Conservation (phyloP, 1,284 basidiomycete species). For the Ustilago shanxiensis region DNA sequence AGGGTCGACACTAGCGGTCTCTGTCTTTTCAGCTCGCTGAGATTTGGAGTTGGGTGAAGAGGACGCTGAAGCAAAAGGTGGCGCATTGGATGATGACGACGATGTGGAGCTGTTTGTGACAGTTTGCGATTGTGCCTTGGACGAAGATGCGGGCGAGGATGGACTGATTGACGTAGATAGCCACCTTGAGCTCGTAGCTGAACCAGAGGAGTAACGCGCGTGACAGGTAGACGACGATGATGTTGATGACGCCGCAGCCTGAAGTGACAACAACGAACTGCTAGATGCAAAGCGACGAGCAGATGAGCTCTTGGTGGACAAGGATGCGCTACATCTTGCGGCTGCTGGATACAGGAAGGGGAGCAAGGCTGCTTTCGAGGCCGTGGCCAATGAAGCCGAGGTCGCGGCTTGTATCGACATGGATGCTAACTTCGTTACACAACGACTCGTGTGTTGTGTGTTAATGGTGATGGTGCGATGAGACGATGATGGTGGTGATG, state of each 20-base stretch:
- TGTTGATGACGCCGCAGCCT: slow-evolving; percentile 22
- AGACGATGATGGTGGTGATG: not conserved
- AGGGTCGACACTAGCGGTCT: slow-evolving; percentile 38
- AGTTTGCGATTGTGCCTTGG: slow-evolving; percentile 15
- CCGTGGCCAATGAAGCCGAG: slow-evolving; percentile 8
- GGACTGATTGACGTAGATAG: slow-evolving; percentile 13
- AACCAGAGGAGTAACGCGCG: not conserved
- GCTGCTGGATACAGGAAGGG: slow-evolving; percentile 40
- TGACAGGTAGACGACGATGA: slow-evolving; percentile 21
- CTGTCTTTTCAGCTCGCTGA: not conserved
- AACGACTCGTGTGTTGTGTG: too few species aligned
- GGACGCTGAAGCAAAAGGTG: slow-evolving; percentile 10
- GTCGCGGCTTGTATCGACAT: slow-evolving; percentile 26
- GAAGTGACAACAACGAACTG: not conserved
- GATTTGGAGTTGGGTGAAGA: not conserved
- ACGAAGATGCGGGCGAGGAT: slow-evolving; percentile 22
- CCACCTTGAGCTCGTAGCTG: slow-evolving; percentile 9
- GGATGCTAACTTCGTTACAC: not conserved
- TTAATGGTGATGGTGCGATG: too few species aligned
- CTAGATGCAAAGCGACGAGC: slow-evolving; percentile 9
- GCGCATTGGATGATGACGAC: slow-evolving; percentile 2
- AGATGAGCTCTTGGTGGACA: not conserved
- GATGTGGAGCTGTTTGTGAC: slow-evolving; percentile 12
- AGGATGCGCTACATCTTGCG: slow-evolving; percentile 16
- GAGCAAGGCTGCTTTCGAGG: slow-evolving; percentile 28